Base-by-base conservation (phyloP, 1,139 yeast species). In the Geotrichum fermentans region DNA sequence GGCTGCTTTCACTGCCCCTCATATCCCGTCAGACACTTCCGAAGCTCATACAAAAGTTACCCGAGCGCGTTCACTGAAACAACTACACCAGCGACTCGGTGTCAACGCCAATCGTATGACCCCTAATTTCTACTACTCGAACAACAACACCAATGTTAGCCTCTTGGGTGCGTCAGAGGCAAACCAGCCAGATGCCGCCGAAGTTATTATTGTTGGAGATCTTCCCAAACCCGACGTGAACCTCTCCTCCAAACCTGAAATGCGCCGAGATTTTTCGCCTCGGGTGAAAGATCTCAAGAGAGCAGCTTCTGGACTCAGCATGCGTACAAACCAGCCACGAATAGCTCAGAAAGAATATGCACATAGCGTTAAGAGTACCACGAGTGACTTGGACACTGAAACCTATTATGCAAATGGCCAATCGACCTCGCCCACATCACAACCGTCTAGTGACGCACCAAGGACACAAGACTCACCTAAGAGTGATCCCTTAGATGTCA, bases 251-350 rank as follows among this genome's bases (percentile, higher is more conserved):
- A 5, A 21, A 21, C 5, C 26, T 4, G 49, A 45, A n/a, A 28
- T 40, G 28, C 34, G 46, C 17, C 37, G 46, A 10, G 40, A 41
- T 16, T 41, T 35, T 37, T 41, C 46, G 16, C 35, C 22, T 1
- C 28, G 47, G 6, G 38, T 44, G 7, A n/a, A 44, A 17, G 47
- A 44, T 17, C 20, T 44, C n/a, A 44, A 44, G 26, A 29, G 32
- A n/a, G 47, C 42, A 17, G 47, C 47, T 3, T 44, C 49, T 5
- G 49, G 49, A n/a, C 24, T 22, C 3, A 26, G 22, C 34, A 33
- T 39, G 13, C 43, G 49, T 11, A 26, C 37, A 4, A 11, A 5
- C 34, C 17, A 13, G 8, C 8, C 13, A 8, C 30, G 17, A 5
- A 17, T 11, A 11, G 13, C 34, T 11, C 6, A 30, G 4, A 33